A percentile compares a stretch with the other conserved stretches of the same genome.
These are phyloP conservation scores for Aureococcus anophagefferens DNA, from an alignment of 108 stramenopile species.

Conservation along the genomic window DNA sequence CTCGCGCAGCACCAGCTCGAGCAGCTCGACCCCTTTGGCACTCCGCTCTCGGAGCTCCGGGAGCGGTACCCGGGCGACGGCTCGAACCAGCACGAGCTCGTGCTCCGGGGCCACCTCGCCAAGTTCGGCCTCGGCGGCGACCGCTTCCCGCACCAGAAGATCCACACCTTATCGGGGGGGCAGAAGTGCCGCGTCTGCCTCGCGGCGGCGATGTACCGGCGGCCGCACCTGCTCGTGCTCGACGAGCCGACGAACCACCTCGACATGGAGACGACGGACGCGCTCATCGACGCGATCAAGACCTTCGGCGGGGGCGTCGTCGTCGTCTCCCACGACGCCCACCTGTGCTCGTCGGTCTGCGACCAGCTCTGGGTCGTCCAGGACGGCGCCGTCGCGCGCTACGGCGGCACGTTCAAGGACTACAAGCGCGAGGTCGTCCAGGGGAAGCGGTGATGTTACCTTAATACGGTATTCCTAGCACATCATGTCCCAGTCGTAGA, in stretches of 20 bases:
- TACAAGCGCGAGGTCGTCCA: constrained; percentile 63
- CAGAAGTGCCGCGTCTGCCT: constrained; percentile 77
- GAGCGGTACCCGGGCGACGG: constrained; percentile 66
- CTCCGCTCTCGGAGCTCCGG: constrained; percentile 64
- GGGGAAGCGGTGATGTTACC: constrained; percentile 13
- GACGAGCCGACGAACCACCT: too few species aligned
- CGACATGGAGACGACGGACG: constrained; percentile 64
- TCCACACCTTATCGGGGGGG: constrained; percentile 71
- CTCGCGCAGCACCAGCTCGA: constrained; percentile 88
- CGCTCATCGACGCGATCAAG: constrained; percentile 64
- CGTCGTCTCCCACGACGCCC: constrained; percentile 75
- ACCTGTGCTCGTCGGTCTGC: constrained; percentile 67
- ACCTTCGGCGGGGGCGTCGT: constrained; percentile 66
- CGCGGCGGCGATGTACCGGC: constrained; percentile 50
- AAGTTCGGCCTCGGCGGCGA: constrained; percentile 62
- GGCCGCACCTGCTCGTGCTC: not conserved
- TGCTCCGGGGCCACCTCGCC: constrained; percentile 59
- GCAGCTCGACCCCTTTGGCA: constrained; percentile 68
- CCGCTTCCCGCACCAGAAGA: constrained; percentile 56
- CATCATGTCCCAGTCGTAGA: too few species aligned
- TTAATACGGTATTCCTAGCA: not conserved
- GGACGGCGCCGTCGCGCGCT: constrained; percentile 39
- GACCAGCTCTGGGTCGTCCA: constrained; percentile 69
- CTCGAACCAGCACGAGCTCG: constrained; percentile 48
- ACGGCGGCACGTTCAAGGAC: constrained; percentile 58